Evolutionary conservation across 2,329 filamentous ascomycete genomes (phyloP).

Genomic region (Aspergillus ruber): DNA sequence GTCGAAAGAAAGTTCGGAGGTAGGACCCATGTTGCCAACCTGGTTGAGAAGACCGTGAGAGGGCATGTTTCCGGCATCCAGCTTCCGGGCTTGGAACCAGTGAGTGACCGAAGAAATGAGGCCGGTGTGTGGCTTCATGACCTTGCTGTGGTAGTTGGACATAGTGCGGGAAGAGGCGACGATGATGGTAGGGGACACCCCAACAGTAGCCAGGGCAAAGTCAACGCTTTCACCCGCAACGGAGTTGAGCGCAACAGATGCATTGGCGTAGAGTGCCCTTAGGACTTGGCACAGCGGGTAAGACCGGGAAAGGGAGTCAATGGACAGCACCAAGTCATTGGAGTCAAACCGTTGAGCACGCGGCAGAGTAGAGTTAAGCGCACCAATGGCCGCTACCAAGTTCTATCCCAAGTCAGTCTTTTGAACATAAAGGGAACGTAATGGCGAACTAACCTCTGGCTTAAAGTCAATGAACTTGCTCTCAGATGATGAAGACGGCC

Average conservation of each 20-base stretch:
- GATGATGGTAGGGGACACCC: conserved; percentile 73
- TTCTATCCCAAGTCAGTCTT: conserved; percentile 47
- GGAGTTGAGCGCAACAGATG: conserved; percentile 81
- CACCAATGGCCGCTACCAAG: conserved; percentile 77
- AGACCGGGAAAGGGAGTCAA: conserved; percentile 70
- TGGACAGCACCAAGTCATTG: conserved; percentile 76
- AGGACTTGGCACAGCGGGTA: conserved; percentile 76
- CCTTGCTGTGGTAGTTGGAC: conserved; percentile 58
- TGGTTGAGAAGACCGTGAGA: conserved; percentile 54
- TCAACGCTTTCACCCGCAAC: conserved; percentile 69
- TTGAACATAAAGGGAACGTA: background rate
- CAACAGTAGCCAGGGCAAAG: conserved; percentile 64
- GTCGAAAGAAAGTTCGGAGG: conserved; percentile 44
- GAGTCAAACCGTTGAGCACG: conserved; percentile 65
- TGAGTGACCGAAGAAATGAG: conserved; percentile 62
- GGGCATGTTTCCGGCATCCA: conserved; percentile 71
- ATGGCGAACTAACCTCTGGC: conserved; percentile 46
- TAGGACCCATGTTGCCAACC: conserved; percentile 31
- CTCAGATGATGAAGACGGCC: conserved; percentile 35
- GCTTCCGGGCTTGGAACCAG: conserved; percentile 61
- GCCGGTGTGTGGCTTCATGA: conserved; percentile 55
- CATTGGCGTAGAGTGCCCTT: conserved; percentile 74
- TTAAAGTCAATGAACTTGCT: conserved; percentile 76
- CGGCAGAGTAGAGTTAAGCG: conserved; percentile 69
- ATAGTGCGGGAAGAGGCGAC: conserved; percentile 71